Percentiles rank a stretch among this genome's conserved stretches.
phyloP scores from a whole-genome alignment of 139 green algal genomes.

The Monoraphidium neglectum region DNA sequence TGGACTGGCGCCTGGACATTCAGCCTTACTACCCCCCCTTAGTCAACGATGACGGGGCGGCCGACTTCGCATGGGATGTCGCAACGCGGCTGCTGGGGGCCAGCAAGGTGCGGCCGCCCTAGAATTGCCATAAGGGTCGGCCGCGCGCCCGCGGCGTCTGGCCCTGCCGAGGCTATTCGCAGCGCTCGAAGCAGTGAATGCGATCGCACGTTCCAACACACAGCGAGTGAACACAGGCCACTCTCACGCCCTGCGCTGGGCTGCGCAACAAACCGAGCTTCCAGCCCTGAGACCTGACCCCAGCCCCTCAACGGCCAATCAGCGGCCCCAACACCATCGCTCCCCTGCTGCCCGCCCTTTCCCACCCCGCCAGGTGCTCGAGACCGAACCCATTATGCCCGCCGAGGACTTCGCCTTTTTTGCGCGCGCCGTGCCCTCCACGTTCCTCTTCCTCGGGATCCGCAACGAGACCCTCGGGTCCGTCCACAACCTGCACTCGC shows the following conservation, averaged over 20 bases:
- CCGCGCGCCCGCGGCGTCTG: too few species aligned
- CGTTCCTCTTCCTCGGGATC: conserved; percentile 85
- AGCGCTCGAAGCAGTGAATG: too few species aligned
- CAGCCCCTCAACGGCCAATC: too few species aligned
- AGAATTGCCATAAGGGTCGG: too few species aligned
- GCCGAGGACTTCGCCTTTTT: conserved; percentile 91
- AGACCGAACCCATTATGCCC: conserved; percentile 43
- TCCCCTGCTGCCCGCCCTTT: neutral
- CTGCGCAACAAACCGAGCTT: too few species aligned
- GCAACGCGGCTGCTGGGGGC: conserved; percentile 22
- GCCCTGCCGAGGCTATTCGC: too few species aligned
- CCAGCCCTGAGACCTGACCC: too few species aligned
- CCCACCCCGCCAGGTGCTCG: conserved; percentile 1
- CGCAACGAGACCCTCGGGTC: conserved; percentile 69
- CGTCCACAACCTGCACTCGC: conserved; percentile 72
- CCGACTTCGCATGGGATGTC: conserved; percentile 63
- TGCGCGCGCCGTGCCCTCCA: conserved; percentile 53
- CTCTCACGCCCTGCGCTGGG: too few species aligned
- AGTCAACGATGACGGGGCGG: conserved; percentile 69
- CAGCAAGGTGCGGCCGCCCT: conserved; percentile 16
- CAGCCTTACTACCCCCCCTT: conserved; percentile 80
- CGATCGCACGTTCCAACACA: too few species aligned
- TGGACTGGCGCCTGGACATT: conserved; percentile 67
- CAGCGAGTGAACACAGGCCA: too few species aligned
- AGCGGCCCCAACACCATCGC: neutral